These are phyloP conservation scores for Akanthomyces muscarius DNA, from an alignment of 2,329 filamentous ascomycete species.

Conservation along the genomic window DNA sequence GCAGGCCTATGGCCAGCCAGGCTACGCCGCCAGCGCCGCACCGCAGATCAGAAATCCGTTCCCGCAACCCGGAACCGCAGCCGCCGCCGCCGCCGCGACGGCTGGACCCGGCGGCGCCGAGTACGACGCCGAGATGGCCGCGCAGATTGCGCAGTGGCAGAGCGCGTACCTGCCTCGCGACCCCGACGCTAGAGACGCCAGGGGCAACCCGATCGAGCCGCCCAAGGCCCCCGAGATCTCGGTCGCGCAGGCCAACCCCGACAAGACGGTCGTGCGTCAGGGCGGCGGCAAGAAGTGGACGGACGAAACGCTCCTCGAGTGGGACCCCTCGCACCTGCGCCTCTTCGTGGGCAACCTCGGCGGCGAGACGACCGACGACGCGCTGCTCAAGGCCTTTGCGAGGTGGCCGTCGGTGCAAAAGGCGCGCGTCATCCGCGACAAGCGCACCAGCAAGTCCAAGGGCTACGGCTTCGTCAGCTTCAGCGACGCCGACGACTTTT, in stretches of 20 bases:
- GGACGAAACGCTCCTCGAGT: constrained; percentile 83
- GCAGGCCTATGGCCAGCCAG: constrained; percentile 24
- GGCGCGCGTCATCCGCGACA: constrained; percentile 89
- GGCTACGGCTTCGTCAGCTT: constrained; percentile 97
- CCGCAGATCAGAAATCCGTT: constrained; percentile 82
- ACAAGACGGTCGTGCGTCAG: constrained; percentile 78
- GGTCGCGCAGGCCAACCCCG: constrained; percentile 44
- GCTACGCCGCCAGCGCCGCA: constrained; percentile 42
- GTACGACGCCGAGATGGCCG: constrained; percentile 76
- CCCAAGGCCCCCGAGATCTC: constrained; percentile 33
- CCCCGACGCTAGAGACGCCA: constrained; percentile 36
- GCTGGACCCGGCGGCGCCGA: constrained; percentile 22
- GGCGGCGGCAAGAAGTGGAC: constrained; percentile 93
- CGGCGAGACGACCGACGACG: constrained; percentile 95
- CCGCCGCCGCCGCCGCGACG: constrained; percentile 27
- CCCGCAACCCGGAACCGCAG: constrained; percentile 52
- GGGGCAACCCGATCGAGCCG: constrained; percentile 21
- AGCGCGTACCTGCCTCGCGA: constrained; percentile 67
- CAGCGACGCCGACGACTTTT: constrained; percentile 91
- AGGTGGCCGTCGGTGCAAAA: constrained; percentile 87
- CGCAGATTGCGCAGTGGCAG: constrained; percentile 92
- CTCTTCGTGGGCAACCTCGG: constrained; percentile 96
- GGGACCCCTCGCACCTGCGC: constrained; percentile 91
- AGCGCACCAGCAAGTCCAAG: constrained; percentile 92
- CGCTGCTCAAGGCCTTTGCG: constrained; percentile 87